Percentiles rank a stretch among this genome's conserved stretches.
Evolutionary conservation across 2,329 filamentous ascomycete species (phyloP).

Genomic region (Colletotrichum paranaense): DNA sequence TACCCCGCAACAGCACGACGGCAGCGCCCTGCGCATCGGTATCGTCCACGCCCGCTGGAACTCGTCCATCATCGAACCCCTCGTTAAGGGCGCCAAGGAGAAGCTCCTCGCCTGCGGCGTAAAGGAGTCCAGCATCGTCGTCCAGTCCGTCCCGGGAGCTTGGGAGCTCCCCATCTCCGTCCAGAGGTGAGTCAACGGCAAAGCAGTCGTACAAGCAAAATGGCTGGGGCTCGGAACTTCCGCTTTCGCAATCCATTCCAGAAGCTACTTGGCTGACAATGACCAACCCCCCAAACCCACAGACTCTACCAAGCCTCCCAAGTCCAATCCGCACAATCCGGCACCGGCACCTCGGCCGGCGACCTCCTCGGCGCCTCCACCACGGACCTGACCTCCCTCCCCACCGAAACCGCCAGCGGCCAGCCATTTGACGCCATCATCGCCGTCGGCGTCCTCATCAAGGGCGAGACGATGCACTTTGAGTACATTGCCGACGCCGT

Average conservation of each 20-base stretch:
- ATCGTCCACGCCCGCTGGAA: slow-evolving; percentile 99
- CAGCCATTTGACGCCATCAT: slow-evolving; percentile 92
- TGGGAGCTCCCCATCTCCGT: slow-evolving; percentile 95
- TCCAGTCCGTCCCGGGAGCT: slow-evolving; percentile 90
- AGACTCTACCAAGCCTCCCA: slow-evolving; percentile 89
- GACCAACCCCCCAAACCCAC: not conserved
- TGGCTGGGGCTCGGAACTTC: not conserved
- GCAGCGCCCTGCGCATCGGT: slow-evolving; percentile 84
- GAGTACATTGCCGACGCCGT: slow-evolving; percentile 97
- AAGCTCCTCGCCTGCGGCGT: slow-evolving; percentile 84
- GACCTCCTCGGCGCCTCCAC: slow-evolving; percentile 80
- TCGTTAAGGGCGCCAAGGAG: slow-evolving; percentile 83
- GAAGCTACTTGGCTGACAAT: not conserved
- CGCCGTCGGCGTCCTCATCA: slow-evolving; percentile 95
- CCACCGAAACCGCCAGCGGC: slow-evolving; percentile 54
- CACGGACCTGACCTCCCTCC: slow-evolving; percentile 71
- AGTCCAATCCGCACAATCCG: slow-evolving; percentile 77
- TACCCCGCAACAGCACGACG: slow-evolving; percentile 69
- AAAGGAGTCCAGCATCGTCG: slow-evolving; percentile 85
- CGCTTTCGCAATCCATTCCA: not conserved
- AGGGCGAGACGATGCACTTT: slow-evolving; percentile 99
- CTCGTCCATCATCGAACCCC: slow-evolving; percentile 83
- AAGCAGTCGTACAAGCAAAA: not conserved
- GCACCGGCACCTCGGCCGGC: slow-evolving; percentile 73
- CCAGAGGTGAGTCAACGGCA: slow-evolving; percentile 72